Percentiles rank a stretch among this genome's conserved stretches.
These are phyloP conservation scores for Cystofilobasidium bisporidii DNA, from an alignment of 768 basidiomycete genomes.

Conservation along the genomic window DNA sequence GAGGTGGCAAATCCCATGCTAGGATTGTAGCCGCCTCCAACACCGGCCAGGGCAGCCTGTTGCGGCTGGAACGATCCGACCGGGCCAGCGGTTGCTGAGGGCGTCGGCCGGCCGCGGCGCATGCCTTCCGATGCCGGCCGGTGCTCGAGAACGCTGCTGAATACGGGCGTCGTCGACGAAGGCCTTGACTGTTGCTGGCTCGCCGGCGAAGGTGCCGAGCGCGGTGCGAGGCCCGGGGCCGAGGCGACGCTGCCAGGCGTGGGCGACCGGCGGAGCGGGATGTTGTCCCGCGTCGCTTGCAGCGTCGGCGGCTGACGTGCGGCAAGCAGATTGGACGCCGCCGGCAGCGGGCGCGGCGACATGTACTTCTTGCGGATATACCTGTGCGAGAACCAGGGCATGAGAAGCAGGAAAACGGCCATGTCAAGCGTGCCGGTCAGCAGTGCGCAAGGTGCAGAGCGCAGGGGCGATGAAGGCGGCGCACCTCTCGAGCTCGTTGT, in stretches of 20 bases:
- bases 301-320: neutral
- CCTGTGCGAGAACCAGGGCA: neutral
- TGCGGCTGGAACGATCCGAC: neutral
- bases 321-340: neutral
- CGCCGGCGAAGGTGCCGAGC: too few relatives aligned
- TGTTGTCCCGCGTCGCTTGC: neutral
- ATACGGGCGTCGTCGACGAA: neutral
- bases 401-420: neutral
- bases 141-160: neutral
- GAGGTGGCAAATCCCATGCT: neutral
- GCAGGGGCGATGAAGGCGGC: neutral
- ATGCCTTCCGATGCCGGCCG: neutral
- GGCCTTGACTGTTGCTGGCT: neutral
- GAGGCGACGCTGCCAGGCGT: neutral
- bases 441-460: neutral
- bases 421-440: neutral
- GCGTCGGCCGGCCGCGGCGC: neutral
- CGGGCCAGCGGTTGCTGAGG: neutral
- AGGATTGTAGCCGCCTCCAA: neutral
- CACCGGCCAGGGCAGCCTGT: neutral
- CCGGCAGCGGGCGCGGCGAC: neutral
- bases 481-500: slow-evolving; percentile 27
- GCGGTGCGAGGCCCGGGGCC: too few relatives aligned
- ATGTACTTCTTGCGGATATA: slow-evolving; percentile 28
- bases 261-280: neutral